phyloP scores from a whole-genome alignment of 1,139 yeast species.

The Eremothecium sinecaudum region DNA sequence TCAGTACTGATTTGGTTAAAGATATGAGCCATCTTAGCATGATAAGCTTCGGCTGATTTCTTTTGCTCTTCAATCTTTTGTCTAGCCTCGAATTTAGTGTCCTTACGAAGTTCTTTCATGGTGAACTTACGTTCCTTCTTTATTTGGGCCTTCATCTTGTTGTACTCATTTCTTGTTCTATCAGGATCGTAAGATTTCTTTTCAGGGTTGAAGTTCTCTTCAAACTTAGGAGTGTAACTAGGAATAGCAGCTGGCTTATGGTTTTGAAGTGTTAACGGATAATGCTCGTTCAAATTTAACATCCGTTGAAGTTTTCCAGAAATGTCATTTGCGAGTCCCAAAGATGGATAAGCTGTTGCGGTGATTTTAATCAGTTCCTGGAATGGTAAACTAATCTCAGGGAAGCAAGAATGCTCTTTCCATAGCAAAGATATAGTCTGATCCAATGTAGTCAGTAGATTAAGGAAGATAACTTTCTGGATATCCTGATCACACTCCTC shows the following conservation, averaged over 20 bases:
- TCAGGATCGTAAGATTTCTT: conserved; percentile 85
- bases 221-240: conserved; percentile 82
- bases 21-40: conserved; percentile 79
- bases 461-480: conserved; percentile 31
- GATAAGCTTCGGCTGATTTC: conserved; percentile 66
- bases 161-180: conserved; percentile 68
- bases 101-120: conserved; percentile 83
- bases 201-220: conserved; percentile 92
- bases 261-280: conserved; percentile 75
- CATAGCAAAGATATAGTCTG: conserved; percentile 37
- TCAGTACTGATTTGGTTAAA: conserved; percentile 79
- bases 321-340: conserved; percentile 25
- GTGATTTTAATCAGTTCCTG: conserved; percentile 19
- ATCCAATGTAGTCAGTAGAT: conserved; percentile 27
- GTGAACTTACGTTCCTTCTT: conserved; percentile 89
- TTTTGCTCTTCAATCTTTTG: conserved; percentile 76
- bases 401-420: conserved; percentile 55
- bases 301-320: conserved; percentile 41
- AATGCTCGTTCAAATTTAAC: conserved; percentile 46
- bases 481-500: conserved; percentile 20
- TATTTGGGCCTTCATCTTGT: conserved; percentile 71
- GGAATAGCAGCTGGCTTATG: conserved; percentile 82
- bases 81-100: conserved; percentile 76
- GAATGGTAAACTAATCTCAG: conserved; percentile 38
- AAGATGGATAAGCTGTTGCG: conserved; percentile 17